A percentile compares a stretch with the other conserved stretches of the same genome.
These are phyloP conservation scores for Brasilioporus rufonigricans DNA, from an alignment of 768 basidiomycete genomes.

Conservation along the genomic window DNA sequence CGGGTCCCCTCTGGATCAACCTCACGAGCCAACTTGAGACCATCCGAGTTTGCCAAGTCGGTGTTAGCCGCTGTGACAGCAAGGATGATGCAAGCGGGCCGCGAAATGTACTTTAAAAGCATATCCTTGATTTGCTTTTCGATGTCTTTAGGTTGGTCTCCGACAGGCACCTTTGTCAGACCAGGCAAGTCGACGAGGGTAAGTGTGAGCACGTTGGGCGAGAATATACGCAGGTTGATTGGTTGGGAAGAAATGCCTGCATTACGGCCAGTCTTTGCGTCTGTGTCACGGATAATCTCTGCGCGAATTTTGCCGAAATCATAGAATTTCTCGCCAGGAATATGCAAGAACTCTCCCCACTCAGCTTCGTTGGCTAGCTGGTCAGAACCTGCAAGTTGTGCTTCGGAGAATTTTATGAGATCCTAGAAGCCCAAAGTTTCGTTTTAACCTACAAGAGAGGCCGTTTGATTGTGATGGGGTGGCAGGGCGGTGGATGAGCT, in stretches of 20 bases:
- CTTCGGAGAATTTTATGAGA: conserved; percentile 11
- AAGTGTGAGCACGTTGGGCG: conserved; percentile 94
- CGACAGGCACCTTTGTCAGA: conserved; percentile 91
- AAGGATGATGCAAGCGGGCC: conserved; percentile 93
- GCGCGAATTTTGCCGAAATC: conserved; percentile 97
- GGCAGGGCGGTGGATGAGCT: conserved; percentile 86
- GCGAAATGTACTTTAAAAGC: conserved; percentile 93
- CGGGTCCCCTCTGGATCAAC: conserved; percentile 96
- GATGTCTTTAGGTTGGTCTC: conserved; percentile 95
- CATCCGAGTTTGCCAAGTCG: conserved; percentile 98
- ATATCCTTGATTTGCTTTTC: conserved; percentile 97
- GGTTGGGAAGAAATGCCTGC: conserved; percentile 96
- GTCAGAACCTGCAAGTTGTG: conserved; percentile 48
- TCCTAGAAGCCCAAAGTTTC: neutral
- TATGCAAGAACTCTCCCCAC: conserved; percentile 98
- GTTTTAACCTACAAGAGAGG: conserved; percentile 37
- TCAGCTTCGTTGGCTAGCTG: conserved; percentile 87
- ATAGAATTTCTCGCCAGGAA: conserved; percentile 96
- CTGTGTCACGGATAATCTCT: conserved; percentile 95
- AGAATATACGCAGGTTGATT: conserved; percentile 97
- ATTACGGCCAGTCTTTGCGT: conserved; percentile 97
- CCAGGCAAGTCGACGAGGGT: conserved; percentile 98
- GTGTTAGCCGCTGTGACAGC: conserved; percentile 95
- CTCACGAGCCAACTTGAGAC: conserved; percentile 92
- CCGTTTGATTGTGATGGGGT: conserved; percentile 45